phyloP scores from a whole-genome alignment of 306 rosid species.

The Parietaria judaica region DNA sequence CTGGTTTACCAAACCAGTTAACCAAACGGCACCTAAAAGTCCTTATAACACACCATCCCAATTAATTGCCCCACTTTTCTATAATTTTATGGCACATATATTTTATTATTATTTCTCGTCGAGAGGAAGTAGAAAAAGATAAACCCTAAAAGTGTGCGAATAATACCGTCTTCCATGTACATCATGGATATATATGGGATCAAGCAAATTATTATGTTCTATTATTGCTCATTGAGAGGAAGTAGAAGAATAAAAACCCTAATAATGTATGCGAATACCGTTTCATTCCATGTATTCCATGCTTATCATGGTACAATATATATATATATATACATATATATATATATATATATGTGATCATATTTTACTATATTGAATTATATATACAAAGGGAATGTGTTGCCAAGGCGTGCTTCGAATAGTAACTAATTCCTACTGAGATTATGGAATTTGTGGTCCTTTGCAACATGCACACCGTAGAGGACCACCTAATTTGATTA shows the following conservation, averaged over 20 bases:
- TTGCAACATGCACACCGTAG: not conserved
- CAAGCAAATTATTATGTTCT: too few species aligned
- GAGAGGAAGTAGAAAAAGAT: not conserved
- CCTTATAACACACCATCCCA: too few species aligned
- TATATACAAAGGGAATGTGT: slow-evolving; percentile 9
- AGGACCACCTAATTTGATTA: slow-evolving; percentile 16
- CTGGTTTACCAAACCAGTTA: too few species aligned
- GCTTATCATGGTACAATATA: not conserved
- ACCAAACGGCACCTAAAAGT: too few species aligned
- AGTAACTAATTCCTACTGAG: slow-evolving; percentile 7
- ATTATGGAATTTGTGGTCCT: slow-evolving; percentile 18
- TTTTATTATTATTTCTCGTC: too few species aligned
- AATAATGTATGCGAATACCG: not conserved
- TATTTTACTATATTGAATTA: not conserved
- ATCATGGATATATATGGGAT: too few species aligned
- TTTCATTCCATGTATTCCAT: not conserved
- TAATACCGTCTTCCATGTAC: too few species aligned
- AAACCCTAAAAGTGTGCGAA: too few species aligned
- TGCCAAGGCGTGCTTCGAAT: slow-evolving; percentile 11
- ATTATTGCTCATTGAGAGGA: not conserved
- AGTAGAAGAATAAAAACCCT: not conserved
- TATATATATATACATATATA: too few species aligned
- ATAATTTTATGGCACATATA: too few species aligned
- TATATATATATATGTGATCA: not conserved
- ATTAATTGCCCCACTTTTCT: too few species aligned